Base-by-base conservation (phyloP, 1,284 basidiomycete genomes). In the Ustilago esculenta region DNA sequence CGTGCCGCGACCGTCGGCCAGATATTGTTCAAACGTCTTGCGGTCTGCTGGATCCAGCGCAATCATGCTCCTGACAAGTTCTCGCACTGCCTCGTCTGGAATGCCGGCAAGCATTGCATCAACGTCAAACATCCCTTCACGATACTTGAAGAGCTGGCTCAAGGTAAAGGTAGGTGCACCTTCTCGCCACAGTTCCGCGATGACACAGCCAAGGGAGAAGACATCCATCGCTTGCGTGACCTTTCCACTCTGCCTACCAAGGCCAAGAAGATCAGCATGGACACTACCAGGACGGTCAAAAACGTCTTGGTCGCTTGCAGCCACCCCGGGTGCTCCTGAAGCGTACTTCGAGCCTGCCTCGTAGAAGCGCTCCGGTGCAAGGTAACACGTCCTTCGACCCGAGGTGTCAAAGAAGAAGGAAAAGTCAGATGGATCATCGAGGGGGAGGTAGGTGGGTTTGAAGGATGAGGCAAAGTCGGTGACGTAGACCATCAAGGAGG, bases 351-450 rank as follows among this genome's bases (percentile, higher is more conserved):
- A 88, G 4, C 87, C 87, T 1, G 90, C 87, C 3, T 90, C 88
- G 83, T 91, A 98, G 84, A 98, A 99, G 9, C 96, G 86, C 77
- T 99, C 96, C 0, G 96, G 96, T 0, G 96, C 96, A 58, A 99
- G 85, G 78, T 98, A 98, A 82, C 95, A 99, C 3, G 92, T 95
- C 5, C 96, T 86, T 9, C 92, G 86, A 0, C 91, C 92, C 9
- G 92, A 94, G 2, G 93, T 95, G 82, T 98, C 96, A 82, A 95
- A 98, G 86, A 90, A 98, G 85, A 94, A 96, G 5, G 93, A 94
- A 82, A 98, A 99, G 83, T 97, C 94, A 5, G 94, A 89, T 0
- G 96, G 96, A 79, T 98, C 95, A 79, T 99, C 93, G 34, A 98
- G 87, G 0, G 96, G 96, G 7, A 99, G 87, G 79, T 88, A 93